Evolutionary conservation across 2,329 filamentous ascomycete genomes (phyloP), one percentile per base, ranked within the genome.

Genomic region (Exophiala bonariae): DNA sequence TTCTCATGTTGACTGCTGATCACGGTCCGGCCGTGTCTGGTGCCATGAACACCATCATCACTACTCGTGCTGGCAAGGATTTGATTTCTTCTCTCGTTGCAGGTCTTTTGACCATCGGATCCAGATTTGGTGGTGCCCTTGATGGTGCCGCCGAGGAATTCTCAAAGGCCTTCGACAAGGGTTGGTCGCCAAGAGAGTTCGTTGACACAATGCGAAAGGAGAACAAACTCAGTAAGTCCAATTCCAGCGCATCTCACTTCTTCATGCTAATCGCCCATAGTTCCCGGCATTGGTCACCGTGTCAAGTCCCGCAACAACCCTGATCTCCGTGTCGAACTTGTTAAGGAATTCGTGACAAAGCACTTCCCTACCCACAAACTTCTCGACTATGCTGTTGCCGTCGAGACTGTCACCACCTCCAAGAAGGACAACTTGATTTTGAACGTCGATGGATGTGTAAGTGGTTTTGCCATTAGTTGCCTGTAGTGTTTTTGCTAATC

Each of bases 31-130:
- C 93, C 63, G 93, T 99, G 63, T 99, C 93, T 63, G 93, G 93
- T 82, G 93, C 93, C 72, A 99, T 99, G 93, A 99, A 99, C 86
- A 99, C 93, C 70, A 99, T 99, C 72, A 97, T 99, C 71, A 99
- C 93, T 56, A 99, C 93, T 51, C 89, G 93, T 87, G 93, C 93
- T 56, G 93, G 93, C 72, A 99, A 99, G 82, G 93, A 99, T 70
- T 78, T 99, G 61, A 97, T 99, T 78, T 91, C 85, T 64, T 87
- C 93, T 38, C 82, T 99, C 56, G 93, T 99, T 48, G 88, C 88
- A 63, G 93, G 93, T 89, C 87, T 99, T 44, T 79, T 99, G 68
- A 99, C 93, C 63, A 99, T 99, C 65, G 93, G 93, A 66, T 96
- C 92, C 50, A 87, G 93, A 56, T 99, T 99, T 72, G 93, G 93